A percentile compares a stretch with the other conserved stretches of the same genome.
phyloP scores from a whole-genome alignment of 371 early-diverging fungal genomes.

The Haplosporangium sp. region DNA sequence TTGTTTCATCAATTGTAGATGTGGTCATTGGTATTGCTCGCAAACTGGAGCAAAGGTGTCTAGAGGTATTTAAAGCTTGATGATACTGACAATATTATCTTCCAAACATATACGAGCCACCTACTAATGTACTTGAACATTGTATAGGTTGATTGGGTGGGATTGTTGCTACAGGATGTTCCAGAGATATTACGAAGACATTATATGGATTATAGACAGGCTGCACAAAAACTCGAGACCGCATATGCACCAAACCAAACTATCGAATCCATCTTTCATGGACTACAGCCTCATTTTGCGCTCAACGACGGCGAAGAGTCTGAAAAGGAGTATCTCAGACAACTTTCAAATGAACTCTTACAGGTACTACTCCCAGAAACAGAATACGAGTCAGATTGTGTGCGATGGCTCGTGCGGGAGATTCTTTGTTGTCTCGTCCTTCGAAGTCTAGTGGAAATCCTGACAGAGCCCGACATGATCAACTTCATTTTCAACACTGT shows the following conservation, averaged over 20 bases:
- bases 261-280: conserved; percentile 65
- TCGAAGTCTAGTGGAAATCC: conserved; percentile 58
- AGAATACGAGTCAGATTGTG: conserved; percentile 65
- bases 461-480: conserved; percentile 70
- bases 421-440: conserved; percentile 65
- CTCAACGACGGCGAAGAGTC: conserved; percentile 58
- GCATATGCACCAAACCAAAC: conserved; percentile 64
- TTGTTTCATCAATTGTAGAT: conserved; percentile 59
- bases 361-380: conserved; percentile 55
- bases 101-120: background rate
- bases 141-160: conserved; percentile 69
- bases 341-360: conserved; percentile 63
- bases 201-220: conserved; percentile 66
- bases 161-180: conserved; percentile 61
- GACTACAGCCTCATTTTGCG: conserved; percentile 74
- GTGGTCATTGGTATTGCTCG: conserved; percentile 60
- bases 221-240: conserved; percentile 59
- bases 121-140: background rate
- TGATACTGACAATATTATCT: background rate
- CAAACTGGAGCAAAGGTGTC: conserved; percentile 61
- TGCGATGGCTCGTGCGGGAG: conserved; percentile 68
- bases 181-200: conserved; percentile 66
- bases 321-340: conserved; percentile 64
- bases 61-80: conserved; percentile 40
- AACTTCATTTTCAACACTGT: conserved; percentile 71